These are phyloP conservation scores for Tetradesmus lagerheimii DNA, from an alignment of 139 green algal genomes.

Conservation along the genomic window DNA sequence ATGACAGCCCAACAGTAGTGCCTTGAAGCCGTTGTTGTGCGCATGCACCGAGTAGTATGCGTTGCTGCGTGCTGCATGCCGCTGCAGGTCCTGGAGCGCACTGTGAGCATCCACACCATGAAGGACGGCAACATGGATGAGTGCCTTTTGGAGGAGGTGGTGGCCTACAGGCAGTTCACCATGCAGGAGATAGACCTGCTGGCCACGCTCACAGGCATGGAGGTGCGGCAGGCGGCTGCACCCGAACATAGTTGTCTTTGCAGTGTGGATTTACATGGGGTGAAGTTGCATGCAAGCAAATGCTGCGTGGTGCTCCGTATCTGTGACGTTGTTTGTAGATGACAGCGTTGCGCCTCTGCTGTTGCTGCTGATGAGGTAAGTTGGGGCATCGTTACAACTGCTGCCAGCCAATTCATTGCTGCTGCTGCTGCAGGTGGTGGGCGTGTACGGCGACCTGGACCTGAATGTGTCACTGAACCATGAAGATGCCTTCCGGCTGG, in stretches of 20 bases:
- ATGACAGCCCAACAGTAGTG: too few relatives aligned
- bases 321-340: too few relatives aligned
- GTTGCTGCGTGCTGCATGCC: neutral
- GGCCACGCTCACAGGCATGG: constrained; percentile 42
- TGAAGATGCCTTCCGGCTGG: constrained; percentile 70
- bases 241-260: too few relatives aligned
- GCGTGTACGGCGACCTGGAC: constrained; percentile 64
- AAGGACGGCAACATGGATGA: constrained; percentile 55
- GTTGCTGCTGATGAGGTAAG: neutral
- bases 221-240: constrained; percentile 23
- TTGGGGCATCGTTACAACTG: neutral
- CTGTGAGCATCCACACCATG: constrained; percentile 61
- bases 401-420: neutral
- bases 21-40: too few relatives aligned
- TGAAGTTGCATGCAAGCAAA: neutral
- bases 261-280: too few relatives aligned
- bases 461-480: constrained; percentile 57
- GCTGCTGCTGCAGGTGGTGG: constrained; percentile 42
- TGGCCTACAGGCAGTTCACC: constrained; percentile 61
- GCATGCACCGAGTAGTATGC: too few relatives aligned
- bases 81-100: constrained; percentile 59
- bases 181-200: constrained; percentile 64
- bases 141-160: constrained; percentile 58
- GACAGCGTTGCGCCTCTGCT: neutral
- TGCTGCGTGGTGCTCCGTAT: too few relatives aligned